phyloP scores from a whole-genome alignment of 2,329 filamentous ascomycete genomes.

The Dactylellina leptospora region DNA sequence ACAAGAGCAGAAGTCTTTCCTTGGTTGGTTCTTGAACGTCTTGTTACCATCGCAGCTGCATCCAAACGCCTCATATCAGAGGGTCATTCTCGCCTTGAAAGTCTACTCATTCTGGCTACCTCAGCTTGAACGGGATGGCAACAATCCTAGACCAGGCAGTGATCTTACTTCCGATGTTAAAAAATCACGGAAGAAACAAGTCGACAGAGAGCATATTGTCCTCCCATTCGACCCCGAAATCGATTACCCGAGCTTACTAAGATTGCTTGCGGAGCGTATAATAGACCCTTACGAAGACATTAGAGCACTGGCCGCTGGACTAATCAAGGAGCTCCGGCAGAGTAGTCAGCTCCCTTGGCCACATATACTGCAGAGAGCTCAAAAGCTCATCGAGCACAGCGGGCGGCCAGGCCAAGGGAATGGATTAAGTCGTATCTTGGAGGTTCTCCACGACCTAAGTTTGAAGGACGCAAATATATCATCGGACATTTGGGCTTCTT shows the following conservation, averaged over 20 bases:
- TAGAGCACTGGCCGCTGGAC: slow-evolving; percentile 67
- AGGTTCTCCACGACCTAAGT: slow-evolving; percentile 63
- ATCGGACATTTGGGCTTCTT: slow-evolving; percentile 17
- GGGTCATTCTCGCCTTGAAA: slow-evolving; percentile 81
- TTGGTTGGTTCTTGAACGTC: slow-evolving; percentile 73
- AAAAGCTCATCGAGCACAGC: slow-evolving; percentile 71
- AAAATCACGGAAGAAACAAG: slow-evolving; percentile 34
- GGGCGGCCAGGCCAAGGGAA: slow-evolving; percentile 92
- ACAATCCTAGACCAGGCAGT: background rate
- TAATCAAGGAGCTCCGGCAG: slow-evolving; percentile 66
- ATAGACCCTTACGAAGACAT: slow-evolving; percentile 95
- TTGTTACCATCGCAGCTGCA: slow-evolving; percentile 79
- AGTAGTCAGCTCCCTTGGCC: slow-evolving; percentile 59
- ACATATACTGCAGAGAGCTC: slow-evolving; percentile 66
- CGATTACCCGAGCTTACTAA: slow-evolving; percentile 61
- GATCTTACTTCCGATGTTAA: slow-evolving; percentile 38
- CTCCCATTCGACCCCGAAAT: slow-evolving; percentile 44
- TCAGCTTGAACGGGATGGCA: slow-evolving; percentile 31
- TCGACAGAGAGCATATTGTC: slow-evolving; percentile 41
- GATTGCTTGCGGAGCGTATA: slow-evolving; percentile 78
- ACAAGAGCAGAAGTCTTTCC: slow-evolving; percentile 63
- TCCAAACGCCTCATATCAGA: slow-evolving; percentile 86
- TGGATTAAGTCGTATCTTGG: slow-evolving; percentile 73
- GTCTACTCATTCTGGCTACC: slow-evolving; percentile 68
- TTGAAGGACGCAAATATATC: slow-evolving; percentile 25